Percentiles rank a stretch among this genome's conserved stretches.
These are phyloP conservation scores for Stentor roeselii DNA, from an alignment of 73 alveolate genomes.

Conservation along the genomic window DNA sequence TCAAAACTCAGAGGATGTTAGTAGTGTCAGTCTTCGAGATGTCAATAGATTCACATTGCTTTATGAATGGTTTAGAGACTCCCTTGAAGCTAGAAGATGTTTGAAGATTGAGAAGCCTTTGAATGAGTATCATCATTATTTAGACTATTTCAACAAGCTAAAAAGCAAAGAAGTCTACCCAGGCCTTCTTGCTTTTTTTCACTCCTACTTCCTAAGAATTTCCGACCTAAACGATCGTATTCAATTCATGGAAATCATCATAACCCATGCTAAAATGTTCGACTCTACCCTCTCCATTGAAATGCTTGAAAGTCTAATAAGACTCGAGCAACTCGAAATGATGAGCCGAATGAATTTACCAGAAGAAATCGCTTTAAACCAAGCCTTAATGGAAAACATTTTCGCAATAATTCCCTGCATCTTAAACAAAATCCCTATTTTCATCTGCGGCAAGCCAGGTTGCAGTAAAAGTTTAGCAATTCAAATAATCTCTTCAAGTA, in stretches of 20 bases:
- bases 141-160: too few species aligned
- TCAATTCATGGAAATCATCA: constrained; percentile 17
- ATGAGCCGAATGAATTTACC: constrained; percentile 37
- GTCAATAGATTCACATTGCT: constrained; percentile 9
- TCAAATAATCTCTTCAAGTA: constrained; percentile 29
- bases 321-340: constrained; percentile 46
- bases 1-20: not conserved
- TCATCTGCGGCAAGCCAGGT: constrained; percentile 69
- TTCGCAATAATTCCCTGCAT: constrained; percentile 48
- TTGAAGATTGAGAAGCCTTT: too few species aligned
- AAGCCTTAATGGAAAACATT: constrained; percentile 52
- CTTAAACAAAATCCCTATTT: constrained; percentile 49
- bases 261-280: constrained; percentile 4
- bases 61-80: constrained; percentile 8
- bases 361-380: constrained; percentile 45
- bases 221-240: constrained; percentile 30
- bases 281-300: constrained; percentile 26
- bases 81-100: not conserved
- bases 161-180: not conserved
- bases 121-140: not conserved
- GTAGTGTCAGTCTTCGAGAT: constrained; percentile 31
- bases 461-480: constrained; percentile 55
- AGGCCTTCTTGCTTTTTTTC: constrained; percentile 42
- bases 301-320: constrained; percentile 36
- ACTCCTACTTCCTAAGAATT: constrained; percentile 54